Conservation (phyloP, 345 rosid species). For the Eucalyptus cladocalyx region DNA sequence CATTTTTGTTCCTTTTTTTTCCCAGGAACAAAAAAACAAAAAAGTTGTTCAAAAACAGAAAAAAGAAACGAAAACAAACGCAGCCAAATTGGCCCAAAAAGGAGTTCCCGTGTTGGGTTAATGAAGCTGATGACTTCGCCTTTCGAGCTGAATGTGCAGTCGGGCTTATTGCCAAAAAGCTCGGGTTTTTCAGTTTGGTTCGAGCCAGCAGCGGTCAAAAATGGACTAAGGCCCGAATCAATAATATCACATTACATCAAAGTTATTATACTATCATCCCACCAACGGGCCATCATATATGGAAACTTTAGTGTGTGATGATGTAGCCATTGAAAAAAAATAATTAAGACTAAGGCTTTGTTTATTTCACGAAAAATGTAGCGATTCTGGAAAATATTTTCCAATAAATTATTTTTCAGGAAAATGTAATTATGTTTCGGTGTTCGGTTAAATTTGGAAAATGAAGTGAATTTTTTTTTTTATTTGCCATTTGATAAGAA, state of each 20-base stretch:
- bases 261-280: not conserved
- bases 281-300: not conserved
- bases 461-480: too few relatives aligned
- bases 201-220: not conserved
- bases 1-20: too few relatives aligned
- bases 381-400: too few relatives aligned
- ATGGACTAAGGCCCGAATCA: not conserved
- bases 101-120: not conserved
- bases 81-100: not conserved
- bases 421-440: too few relatives aligned
- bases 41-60: too few relatives aligned
- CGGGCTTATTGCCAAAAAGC: not conserved
- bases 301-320: not conserved
- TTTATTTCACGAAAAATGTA: too few relatives aligned
- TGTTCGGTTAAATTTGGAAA: too few relatives aligned
- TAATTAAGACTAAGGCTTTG: too few relatives aligned
- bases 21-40: too few relatives aligned
- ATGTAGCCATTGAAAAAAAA: not conserved
- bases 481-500: too few relatives aligned
- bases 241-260: not conserved
- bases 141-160: not conserved
- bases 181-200: not conserved
- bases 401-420: rapidly evolving
- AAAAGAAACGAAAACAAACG: too few relatives aligned
- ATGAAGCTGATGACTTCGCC: not conserved